phyloP scores from a whole-genome alignment of 2,329 filamentous ascomycete species.

The Karstenula rhodostoma region DNA sequence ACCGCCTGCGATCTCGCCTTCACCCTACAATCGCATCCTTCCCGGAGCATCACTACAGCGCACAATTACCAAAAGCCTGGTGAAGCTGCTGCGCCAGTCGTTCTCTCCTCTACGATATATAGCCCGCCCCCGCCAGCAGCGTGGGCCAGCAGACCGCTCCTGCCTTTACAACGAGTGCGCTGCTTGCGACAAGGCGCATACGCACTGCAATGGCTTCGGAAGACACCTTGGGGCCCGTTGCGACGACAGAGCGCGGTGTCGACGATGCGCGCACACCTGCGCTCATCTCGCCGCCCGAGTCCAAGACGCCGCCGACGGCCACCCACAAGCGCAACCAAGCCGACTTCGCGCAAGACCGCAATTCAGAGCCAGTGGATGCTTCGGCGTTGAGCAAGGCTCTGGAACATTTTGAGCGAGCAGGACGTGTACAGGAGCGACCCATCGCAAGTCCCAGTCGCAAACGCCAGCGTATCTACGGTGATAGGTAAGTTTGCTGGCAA shows the following conservation, averaged over 20 bases:
- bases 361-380: constrained; percentile 66
- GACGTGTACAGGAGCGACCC: constrained; percentile 66
- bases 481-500: constrained; percentile 44
- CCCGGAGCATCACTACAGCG: neutral
- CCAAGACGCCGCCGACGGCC: constrained; percentile 67
- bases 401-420: constrained; percentile 67
- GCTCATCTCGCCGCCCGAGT: constrained; percentile 64
- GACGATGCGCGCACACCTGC: constrained; percentile 54
- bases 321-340: constrained; percentile 57
- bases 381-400: constrained; percentile 67
- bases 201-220: constrained; percentile 30
- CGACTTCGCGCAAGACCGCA: constrained; percentile 43
- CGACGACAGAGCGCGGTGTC: constrained; percentile 25
- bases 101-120: constrained; percentile 24
- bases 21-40: constrained; percentile 7
- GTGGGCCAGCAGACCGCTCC: constrained; percentile 9
- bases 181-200: constrained; percentile 18
- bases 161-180: neutral
- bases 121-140: constrained; percentile 19
- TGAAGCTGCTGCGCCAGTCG: constrained; percentile 12
- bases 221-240: constrained; percentile 23
- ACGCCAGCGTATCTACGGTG: constrained; percentile 71
- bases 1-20: constrained; percentile 15
- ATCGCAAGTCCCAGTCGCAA: constrained; percentile 73
- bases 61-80: neutral